Conservation (phyloP, 345 rosid genomes). For the Barbarea vulgaris region DNA sequence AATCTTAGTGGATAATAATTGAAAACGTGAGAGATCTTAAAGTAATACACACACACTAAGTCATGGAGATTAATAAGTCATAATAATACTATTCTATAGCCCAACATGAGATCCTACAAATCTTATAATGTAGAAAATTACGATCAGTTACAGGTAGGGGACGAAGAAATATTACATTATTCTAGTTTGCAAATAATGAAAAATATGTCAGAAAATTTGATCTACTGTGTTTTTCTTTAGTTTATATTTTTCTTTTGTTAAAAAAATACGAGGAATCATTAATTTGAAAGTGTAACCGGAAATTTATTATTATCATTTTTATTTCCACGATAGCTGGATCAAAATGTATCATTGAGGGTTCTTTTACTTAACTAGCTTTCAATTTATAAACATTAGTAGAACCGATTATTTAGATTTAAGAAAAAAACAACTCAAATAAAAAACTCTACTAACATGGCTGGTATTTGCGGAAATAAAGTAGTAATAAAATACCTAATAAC, state of each 20-base stretch:
- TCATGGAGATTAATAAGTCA: constrained; percentile 14
- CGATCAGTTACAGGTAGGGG: background rate
- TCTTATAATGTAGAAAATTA: background rate
- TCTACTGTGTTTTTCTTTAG: background rate
- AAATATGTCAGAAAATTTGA: background rate
- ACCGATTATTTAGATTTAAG: background rate
- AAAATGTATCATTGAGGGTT: background rate
- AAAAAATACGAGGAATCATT: background rate
- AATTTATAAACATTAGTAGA: background rate
- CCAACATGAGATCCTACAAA: background rate
- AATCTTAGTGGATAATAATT: constrained; percentile 1
- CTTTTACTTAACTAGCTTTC: background rate
- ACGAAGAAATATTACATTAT: background rate
- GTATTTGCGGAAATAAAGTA: background rate
- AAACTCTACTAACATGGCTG: background rate
- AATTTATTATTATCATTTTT: background rate
- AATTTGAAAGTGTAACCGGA: background rate
- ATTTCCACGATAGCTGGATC: background rate
- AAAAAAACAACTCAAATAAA: background rate
- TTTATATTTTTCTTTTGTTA: no score
- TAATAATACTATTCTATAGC: background rate
- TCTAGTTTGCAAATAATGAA: background rate
- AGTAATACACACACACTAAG: background rate
- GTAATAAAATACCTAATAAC: background rate
- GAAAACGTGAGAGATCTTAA: background rate